Evolutionary conservation across 78 protist species (phyloP).

Genomic region (Neovahlkampfia damariscottae): DNA sequence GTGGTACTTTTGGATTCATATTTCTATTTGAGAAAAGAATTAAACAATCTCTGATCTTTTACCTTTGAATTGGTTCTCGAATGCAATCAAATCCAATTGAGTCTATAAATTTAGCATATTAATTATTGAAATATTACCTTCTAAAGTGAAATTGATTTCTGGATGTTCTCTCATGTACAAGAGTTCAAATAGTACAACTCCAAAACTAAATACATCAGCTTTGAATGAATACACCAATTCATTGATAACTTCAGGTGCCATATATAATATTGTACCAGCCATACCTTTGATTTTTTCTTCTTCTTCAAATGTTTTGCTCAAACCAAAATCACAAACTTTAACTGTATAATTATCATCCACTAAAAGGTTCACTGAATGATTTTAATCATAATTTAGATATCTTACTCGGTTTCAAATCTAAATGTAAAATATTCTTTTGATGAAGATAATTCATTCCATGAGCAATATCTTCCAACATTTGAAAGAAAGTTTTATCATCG

Average conservation of each 20-base stretch:
- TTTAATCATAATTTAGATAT: too few species aligned
- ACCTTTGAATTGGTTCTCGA: neutral
- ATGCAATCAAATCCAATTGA: neutral
- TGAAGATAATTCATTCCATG: slow-evolving; percentile 9
- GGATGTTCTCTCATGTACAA: slow-evolving; percentile 13
- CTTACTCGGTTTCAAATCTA: slow-evolving; percentile 3
- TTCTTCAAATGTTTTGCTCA: neutral
- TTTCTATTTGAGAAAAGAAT: too few species aligned
- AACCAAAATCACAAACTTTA: neutral
- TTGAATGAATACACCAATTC: neutral
- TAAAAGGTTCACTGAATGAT: neutral
- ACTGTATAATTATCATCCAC: neutral
- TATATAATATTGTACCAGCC: neutral
- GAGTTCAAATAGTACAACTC: neutral
- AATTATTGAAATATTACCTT: too few species aligned
- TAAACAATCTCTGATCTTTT: too few species aligned
- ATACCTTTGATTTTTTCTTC: neutral
- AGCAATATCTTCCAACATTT: neutral
- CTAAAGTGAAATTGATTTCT: neutral
- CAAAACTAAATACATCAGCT: slow-evolving; percentile 2
- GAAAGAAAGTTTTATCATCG: neutral
- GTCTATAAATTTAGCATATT: too few species aligned
- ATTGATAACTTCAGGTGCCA: neutral
- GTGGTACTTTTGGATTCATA: neutral
- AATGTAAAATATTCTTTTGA: slow-evolving; percentile 3